Evolutionary conservation across 345 rosid species (phyloP).

Genomic region (Hibiscus trionum): DNA sequence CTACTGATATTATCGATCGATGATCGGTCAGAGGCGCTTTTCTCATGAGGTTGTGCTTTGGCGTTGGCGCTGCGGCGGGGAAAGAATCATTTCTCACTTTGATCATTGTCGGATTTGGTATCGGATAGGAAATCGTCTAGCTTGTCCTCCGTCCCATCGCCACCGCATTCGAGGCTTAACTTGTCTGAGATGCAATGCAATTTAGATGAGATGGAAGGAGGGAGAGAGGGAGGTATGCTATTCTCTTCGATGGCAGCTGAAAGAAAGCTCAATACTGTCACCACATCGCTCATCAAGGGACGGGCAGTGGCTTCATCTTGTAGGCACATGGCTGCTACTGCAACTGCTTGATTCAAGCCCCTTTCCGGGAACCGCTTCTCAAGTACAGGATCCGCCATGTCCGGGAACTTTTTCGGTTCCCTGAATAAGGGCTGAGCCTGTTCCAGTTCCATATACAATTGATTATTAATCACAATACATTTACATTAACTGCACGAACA

Average conservation of each 20-base stretch:
- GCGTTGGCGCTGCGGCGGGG: neutral
- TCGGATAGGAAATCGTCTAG: neutral
- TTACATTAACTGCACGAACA: neutral
- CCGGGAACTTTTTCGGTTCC: conserved; percentile 61
- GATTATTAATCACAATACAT: no score
- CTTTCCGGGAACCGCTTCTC: conserved; percentile 47
- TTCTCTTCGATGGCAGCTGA: conserved; percentile 15
- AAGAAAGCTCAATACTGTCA: conserved; percentile 60
- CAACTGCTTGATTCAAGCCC: conserved; percentile 77
- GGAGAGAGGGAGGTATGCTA: neutral
- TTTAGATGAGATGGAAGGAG: neutral
- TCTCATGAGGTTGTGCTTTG: neutral
- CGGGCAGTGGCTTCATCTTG: conserved; percentile 74
- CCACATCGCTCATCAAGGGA: conserved; percentile 27
- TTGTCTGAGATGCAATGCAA: conserved; percentile 5
- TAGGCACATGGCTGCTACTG: conserved; percentile 81
- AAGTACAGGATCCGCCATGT: conserved; percentile 70
- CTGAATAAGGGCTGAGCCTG: conserved; percentile 64
- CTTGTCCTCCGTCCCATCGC: no score
- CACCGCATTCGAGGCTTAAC: neutral
- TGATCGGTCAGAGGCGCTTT: neutral
- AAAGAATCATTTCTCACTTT: neutral
- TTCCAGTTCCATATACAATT: neutral
- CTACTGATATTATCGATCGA: no score
- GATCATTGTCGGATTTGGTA: neutral